These are phyloP conservation scores for Dittrichia graveolens DNA, from an alignment of 129 eudicot genomes.

Conservation along the genomic window DNA sequence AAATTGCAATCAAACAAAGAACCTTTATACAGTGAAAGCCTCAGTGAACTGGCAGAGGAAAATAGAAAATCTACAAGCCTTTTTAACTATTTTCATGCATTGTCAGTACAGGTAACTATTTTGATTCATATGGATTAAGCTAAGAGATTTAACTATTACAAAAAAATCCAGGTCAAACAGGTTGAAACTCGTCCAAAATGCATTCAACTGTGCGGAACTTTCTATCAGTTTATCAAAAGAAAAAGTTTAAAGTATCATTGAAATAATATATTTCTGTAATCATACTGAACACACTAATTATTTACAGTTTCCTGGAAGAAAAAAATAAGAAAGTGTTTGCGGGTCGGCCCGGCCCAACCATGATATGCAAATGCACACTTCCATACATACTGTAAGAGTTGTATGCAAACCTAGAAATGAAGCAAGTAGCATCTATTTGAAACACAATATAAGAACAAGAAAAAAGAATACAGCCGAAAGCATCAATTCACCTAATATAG, in stretches of 20 bases:
- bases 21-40: constrained; percentile 1
- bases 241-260: background rate
- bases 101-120: background rate
- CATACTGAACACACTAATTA: background rate
- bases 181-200: background rate
- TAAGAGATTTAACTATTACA: background rate
- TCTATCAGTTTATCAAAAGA: background rate
- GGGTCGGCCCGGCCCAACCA: background rate
- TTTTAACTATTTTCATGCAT: constrained; percentile 5
- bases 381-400: background rate
- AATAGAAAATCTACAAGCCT: background rate
- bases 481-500: constrained; percentile 66
- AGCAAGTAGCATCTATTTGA: background rate
- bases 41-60: background rate
- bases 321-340: background rate
- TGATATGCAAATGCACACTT: constrained; percentile 4
- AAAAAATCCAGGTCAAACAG: background rate
- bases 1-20: constrained; percentile 36
- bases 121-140: background rate
- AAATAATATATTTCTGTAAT: background rate
- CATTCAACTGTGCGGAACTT: background rate
- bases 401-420: background rate
- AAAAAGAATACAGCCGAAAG: background rate
- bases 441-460: background rate
- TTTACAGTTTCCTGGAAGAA: background rate